Evolutionary conservation across 768 basidiomycete species (phyloP).

Genomic region (Russula virescens): DNA sequence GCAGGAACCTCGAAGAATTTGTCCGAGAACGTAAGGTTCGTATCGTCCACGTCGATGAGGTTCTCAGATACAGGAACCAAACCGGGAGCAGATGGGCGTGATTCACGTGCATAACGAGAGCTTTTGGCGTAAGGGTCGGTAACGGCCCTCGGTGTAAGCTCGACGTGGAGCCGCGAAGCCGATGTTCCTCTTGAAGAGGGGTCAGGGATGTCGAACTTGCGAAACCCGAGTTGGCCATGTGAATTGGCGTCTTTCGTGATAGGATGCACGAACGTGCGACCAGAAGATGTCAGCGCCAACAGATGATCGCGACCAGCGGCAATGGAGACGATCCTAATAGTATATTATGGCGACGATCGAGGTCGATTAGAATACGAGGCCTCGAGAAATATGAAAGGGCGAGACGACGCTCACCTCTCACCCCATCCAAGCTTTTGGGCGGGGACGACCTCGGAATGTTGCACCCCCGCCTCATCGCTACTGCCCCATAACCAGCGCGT

Average conservation of each 20-base stretch:
- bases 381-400: background rate
- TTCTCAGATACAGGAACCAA: slow-evolving; percentile 19
- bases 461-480: slow-evolving; percentile 40
- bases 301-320: slow-evolving; percentile 68
- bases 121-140: slow-evolving; percentile 46
- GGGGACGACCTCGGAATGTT: slow-evolving; percentile 58
- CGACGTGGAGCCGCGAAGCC: slow-evolving; percentile 38
- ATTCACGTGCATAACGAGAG: slow-evolving; percentile 37
- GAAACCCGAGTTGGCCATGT: slow-evolving; percentile 79
- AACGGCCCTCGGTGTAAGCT: slow-evolving; percentile 53
- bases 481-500: slow-evolving; percentile 51
- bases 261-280: slow-evolving; percentile 76
- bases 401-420: slow-evolving; percentile 49
- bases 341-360: background rate
- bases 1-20: slow-evolving; percentile 72
- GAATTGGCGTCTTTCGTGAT: slow-evolving; percentile 69
- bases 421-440: slow-evolving; percentile 50
- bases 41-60: slow-evolving; percentile 30
- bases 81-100: slow-evolving; percentile 32
- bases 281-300: slow-evolving; percentile 63
- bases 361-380: background rate
- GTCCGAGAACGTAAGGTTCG: slow-evolving; percentile 58
- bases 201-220: slow-evolving; percentile 50
- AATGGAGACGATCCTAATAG: slow-evolving; percentile 61
- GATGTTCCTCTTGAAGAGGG: slow-evolving; percentile 26